phyloP scores from a whole-genome alignment of 2,329 filamentous ascomycete genomes.

The Colletotrichum musicola region DNA sequence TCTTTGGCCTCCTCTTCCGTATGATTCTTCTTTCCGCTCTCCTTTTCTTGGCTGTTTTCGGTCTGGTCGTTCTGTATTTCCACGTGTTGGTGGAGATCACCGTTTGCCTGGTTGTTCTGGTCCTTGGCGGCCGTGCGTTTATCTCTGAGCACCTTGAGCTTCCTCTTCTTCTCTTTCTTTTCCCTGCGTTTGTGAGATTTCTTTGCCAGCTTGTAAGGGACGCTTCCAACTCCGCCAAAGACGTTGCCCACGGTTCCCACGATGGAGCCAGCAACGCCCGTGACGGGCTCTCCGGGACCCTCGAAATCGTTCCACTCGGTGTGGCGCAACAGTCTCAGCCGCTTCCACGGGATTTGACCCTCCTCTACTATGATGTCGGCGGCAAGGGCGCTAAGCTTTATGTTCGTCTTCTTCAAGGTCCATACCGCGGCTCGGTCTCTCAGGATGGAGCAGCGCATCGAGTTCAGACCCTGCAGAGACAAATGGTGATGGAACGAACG shows the following conservation, averaged over 20 bases:
- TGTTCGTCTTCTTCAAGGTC: slow-evolving; percentile 70
- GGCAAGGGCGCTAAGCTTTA: slow-evolving; percentile 73
- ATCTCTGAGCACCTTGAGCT: slow-evolving; percentile 50
- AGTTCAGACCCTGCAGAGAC: slow-evolving; percentile 61
- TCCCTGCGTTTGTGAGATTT: slow-evolving; percentile 67
- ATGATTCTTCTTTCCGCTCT: slow-evolving; percentile 10
- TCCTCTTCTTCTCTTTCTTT: slow-evolving; percentile 63
- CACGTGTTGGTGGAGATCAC: slow-evolving; percentile 37
- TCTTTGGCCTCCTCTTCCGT: slow-evolving; percentile 8
- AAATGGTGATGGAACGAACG: slow-evolving; percentile 74
- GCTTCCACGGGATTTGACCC: slow-evolving; percentile 73
- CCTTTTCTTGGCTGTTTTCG: slow-evolving; percentile 7
- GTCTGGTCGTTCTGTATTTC: slow-evolving; percentile 27
- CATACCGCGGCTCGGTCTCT: slow-evolving; percentile 74
- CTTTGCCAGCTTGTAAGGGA: slow-evolving; percentile 72
- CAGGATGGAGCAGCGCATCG: slow-evolving; percentile 76
- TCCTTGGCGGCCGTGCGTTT: slow-evolving; percentile 36
- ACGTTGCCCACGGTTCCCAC: slow-evolving; percentile 69
- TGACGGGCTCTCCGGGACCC: slow-evolving; percentile 79
- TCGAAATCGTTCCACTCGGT: slow-evolving; percentile 84
- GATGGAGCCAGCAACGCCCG: slow-evolving; percentile 73
- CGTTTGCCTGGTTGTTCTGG: slow-evolving; percentile 18
- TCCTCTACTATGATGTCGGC: slow-evolving; percentile 73
- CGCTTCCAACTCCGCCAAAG: slow-evolving; percentile 72
- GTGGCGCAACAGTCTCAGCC: slow-evolving; percentile 73